phyloP scores from a whole-genome alignment of 1,284 basidiomycete genomes.

The Sporisorium scitamineum region DNA sequence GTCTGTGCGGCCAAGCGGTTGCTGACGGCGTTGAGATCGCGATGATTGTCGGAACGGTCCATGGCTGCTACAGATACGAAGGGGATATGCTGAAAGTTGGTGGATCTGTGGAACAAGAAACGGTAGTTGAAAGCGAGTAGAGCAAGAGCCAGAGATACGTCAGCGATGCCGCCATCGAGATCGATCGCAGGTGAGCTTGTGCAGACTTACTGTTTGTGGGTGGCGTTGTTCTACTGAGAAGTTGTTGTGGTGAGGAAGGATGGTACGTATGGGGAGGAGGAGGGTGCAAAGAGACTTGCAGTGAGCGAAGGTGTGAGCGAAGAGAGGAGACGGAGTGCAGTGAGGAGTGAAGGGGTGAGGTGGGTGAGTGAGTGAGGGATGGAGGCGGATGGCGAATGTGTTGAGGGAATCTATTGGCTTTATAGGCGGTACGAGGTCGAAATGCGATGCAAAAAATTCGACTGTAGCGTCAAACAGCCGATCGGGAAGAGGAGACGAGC shows the following conservation, averaged over 20 bases:
- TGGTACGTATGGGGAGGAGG: not conserved
- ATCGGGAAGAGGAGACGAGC: not conserved
- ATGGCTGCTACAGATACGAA: constrained; percentile 5
- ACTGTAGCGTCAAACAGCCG: not conserved
- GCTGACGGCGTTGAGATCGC: constrained; percentile 45
- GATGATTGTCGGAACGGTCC: constrained; percentile 30
- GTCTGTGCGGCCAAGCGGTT: constrained; percentile 56
- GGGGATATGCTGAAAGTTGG: not conserved
- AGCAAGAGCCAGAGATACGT: not conserved
- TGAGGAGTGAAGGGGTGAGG: not conserved
- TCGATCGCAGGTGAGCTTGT: not conserved
- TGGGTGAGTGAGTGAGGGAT: constrained; percentile 6
- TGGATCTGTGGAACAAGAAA: not conserved
- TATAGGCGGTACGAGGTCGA: constrained; percentile 15
- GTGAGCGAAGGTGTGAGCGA: not conserved
- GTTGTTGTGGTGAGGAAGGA: not conserved
- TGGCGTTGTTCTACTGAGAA: not conserved
- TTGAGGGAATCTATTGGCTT: constrained; percentile 8
- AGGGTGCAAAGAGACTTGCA: constrained; percentile 1
- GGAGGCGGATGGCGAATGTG: not conserved
- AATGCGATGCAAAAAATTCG: constrained; percentile 7
- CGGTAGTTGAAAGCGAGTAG: not conserved
- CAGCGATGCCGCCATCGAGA: not conserved
- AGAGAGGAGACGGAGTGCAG: not conserved
- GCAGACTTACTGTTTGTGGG: not conserved